A percentile compares a stretch with the other conserved stretches of the same genome.
phyloP scores from a whole-genome alignment of 805 yeast genomes.

The Saitoella complicata region DNA sequence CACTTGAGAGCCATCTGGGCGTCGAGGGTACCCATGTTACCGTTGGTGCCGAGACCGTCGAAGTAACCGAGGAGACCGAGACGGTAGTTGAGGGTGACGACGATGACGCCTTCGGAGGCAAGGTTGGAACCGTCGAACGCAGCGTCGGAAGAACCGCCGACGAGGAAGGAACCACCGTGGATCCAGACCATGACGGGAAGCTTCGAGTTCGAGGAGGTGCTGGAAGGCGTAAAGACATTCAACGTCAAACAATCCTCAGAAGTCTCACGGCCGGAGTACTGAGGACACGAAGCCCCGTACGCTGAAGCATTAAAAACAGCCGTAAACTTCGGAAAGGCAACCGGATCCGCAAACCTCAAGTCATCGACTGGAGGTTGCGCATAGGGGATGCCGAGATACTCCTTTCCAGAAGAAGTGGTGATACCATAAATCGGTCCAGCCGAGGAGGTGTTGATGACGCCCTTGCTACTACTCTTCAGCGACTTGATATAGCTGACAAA shows the following conservation, averaged over 20 bases:
- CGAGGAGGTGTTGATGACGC: too few species aligned
- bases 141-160: conserved; percentile 19
- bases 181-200: conserved; percentile 14
- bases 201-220: background rate
- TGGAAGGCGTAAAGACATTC: conserved; percentile 10
- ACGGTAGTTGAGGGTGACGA: conserved; percentile 13
- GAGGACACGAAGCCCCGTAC: background rate
- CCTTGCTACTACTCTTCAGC: too few species aligned
- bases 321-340: too few species aligned
- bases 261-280: conserved; percentile 2
- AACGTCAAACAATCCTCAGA: conserved; percentile 13
- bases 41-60: conserved; percentile 8
- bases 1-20: conserved; percentile 18
- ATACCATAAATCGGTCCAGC: too few species aligned
- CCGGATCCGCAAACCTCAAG: too few species aligned
- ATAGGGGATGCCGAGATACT: too few species aligned
- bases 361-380: too few species aligned
- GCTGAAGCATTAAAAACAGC: too few species aligned
- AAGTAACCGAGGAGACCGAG: conserved; percentile 13
- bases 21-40: conserved; percentile 11
- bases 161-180: conserved; percentile 24
- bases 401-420: too few species aligned
- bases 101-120: conserved; percentile 14
- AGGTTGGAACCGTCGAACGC: conserved; percentile 15
- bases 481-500: too few species aligned